Percentiles rank a stretch among this genome's conserved stretches.
Evolutionary conservation across 257 asterid species (phyloP).

Genomic region (Solanum chmielewskii): DNA sequence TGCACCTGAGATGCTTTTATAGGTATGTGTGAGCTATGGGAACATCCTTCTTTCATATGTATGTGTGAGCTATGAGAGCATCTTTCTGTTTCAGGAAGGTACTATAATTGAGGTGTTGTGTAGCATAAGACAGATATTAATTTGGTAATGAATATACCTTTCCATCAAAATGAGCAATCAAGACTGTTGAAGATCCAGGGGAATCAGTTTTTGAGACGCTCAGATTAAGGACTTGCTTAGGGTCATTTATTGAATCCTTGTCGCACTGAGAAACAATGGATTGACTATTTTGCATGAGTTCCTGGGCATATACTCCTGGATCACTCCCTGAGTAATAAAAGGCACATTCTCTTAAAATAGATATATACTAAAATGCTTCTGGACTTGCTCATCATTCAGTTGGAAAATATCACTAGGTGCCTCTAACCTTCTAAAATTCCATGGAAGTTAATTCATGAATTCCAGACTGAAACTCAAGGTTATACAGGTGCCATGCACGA

Average conservation of each 20-base stretch:
- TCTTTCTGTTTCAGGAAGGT: background rate
- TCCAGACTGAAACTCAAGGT: background rate
- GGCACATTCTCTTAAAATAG: background rate
- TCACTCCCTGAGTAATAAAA: constrained; percentile 32
- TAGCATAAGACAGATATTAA: background rate
- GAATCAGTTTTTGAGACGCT: constrained; percentile 38
- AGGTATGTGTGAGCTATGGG: background rate
- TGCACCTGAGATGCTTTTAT: background rate
- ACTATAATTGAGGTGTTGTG: background rate
- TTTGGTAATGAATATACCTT: constrained; percentile 34
- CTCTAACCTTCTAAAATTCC: background rate
- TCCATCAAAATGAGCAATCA: constrained; percentile 61
- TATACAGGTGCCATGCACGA: background rate
- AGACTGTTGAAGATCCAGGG: constrained; percentile 61
- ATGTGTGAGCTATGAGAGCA: background rate
- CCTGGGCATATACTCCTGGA: constrained; percentile 65
- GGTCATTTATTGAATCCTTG: constrained; percentile 17
- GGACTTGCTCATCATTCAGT: background rate
- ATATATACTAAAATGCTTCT: background rate
- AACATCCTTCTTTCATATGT: background rate
- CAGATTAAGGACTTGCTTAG: constrained; percentile 44
- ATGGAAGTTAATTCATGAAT: background rate
- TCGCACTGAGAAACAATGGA: constrained; percentile 26
- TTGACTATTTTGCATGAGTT: constrained; percentile 50
- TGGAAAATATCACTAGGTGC: background rate